phyloP scores from a whole-genome alignment of 2,329 filamentous ascomycete genomes.

The Fusarium gaditjirri region DNA sequence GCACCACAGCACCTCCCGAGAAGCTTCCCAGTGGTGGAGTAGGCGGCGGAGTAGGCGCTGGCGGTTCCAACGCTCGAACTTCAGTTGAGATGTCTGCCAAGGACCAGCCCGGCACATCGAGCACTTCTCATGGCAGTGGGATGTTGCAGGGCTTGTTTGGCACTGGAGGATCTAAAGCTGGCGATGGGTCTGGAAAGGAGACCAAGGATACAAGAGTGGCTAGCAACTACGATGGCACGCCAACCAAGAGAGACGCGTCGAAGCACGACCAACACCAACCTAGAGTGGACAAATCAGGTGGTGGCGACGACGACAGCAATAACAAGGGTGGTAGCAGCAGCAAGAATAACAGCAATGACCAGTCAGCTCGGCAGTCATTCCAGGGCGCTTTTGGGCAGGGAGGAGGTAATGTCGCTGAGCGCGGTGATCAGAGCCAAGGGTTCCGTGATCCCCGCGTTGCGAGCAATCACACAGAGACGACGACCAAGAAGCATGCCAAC shows the following conservation, averaged over 20 bases:
- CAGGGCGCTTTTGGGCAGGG: slow-evolving; percentile 21
- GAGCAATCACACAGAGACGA: slow-evolving; percentile 28
- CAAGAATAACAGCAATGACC: not conserved
- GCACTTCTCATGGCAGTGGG: slow-evolving; percentile 10
- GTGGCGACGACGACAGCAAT: not conserved
- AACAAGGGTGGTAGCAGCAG: not conserved
- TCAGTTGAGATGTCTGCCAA: slow-evolving; percentile 43
- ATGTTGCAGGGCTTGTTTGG: slow-evolving; percentile 40
- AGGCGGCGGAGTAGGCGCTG: slow-evolving; percentile 47
- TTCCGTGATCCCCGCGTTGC: slow-evolving; percentile 25
- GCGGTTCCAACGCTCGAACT: slow-evolving; percentile 43
- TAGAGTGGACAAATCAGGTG: slow-evolving; percentile 11
- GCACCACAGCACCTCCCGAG: slow-evolving; percentile 43
- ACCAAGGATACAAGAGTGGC: slow-evolving; percentile 33
- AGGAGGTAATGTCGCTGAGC: slow-evolving; percentile 17
- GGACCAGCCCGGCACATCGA: slow-evolving; percentile 16
- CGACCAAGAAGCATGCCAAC: slow-evolving; percentile 13
- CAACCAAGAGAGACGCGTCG: slow-evolving; percentile 19
- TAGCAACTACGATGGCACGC: slow-evolving; percentile 30
- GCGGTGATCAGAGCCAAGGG: slow-evolving; percentile 15
- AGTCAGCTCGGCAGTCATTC: not conserved
- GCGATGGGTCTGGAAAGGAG: slow-evolving; percentile 15
- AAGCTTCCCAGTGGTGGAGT: slow-evolving; percentile 49
- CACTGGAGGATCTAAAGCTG: slow-evolving; percentile 34
- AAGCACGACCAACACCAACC: slow-evolving; percentile 22